Base-by-base conservation (phyloP, 2,329 filamentous ascomycete species). In the Sarocladiaceae sp. region DNA sequence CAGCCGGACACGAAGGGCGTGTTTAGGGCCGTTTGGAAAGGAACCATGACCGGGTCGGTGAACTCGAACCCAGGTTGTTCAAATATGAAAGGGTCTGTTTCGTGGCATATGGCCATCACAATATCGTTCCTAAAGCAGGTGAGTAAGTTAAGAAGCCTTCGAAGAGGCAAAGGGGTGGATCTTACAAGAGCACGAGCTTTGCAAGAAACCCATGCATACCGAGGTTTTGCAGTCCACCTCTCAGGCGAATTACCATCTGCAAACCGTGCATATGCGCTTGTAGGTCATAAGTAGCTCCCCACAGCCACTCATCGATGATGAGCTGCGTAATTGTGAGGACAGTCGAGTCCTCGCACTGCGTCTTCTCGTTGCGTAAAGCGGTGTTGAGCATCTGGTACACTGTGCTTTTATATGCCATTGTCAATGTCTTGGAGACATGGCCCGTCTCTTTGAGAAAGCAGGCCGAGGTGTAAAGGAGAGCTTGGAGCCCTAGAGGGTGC, bases 261-360 rank as follows among this genome's bases (percentile, higher is more conserved):
- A 78, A 59, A 0, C 72, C 72, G 6, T 53, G 55, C 47, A 75
- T 63, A 43, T 76, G 73, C 1, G 65, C 64, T 19, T 64, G 60
- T 10, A 76, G 58, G 47, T 70, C 67, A 29, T 61, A 54, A 0
- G 63, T 65, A 20, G 65, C 66, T 5, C 72, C 71, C 71, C 72
- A 75, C 51, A 74, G 75, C 73, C 74, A 78, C 47, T 74, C 73
- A 35, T 73, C 66, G 19, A 72, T 55, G 18, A 72, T 63, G 48
- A 76, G 62, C 52, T 75, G 73, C 1, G 69, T 56, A 4, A 74
- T 69, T 3, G 63, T 70, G 4, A 72, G 64, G 31, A 76, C 66
- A 3, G 67, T 64, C 24, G 67, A 63, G 48, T 75, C 72, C 43
- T 60, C 67, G 1, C 65, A 64, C n/a, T 62, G 57, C 15, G 59